Evolutionary conservation across 805 yeast genomes (phyloP).

Genomic region (Helenozyma baotianmanensis): DNA sequence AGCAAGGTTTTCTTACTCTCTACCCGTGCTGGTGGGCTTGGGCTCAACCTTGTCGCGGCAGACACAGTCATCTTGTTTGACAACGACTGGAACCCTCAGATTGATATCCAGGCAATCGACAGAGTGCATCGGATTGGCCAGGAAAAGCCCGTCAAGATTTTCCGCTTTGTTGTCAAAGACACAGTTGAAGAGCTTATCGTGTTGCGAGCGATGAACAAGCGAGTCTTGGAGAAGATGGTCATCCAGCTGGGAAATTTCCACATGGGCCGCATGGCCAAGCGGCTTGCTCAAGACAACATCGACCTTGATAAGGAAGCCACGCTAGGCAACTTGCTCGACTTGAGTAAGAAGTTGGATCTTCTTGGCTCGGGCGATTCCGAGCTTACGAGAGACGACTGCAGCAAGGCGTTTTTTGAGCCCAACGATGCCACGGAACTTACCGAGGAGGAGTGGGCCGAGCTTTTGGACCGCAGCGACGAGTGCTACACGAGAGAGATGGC

Average conservation of each 20-base stretch:
- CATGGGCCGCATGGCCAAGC: slow-evolving; percentile 18
- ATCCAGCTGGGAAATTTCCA: slow-evolving; percentile 36
- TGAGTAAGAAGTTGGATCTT: slow-evolving; percentile 8
- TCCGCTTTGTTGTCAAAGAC: slow-evolving; percentile 68
- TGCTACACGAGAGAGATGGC: slow-evolving; percentile 33
- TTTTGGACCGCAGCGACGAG: slow-evolving; percentile 43
- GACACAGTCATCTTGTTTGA: slow-evolving; percentile 89
- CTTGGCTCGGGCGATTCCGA: slow-evolving; percentile 12
- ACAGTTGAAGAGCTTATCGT: slow-evolving; percentile 83
- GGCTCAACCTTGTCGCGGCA: slow-evolving; percentile 79
- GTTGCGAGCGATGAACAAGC: slow-evolving; percentile 73
- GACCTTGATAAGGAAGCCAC: slow-evolving; percentile 9
- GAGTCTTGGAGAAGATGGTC: slow-evolving; percentile 72
- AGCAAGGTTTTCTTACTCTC: slow-evolving; percentile 64
- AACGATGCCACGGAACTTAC: slow-evolving; percentile 20
- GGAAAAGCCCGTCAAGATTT: slow-evolving; percentile 72
- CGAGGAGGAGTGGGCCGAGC: slow-evolving; percentile 42
- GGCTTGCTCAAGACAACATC: slow-evolving; percentile 20
- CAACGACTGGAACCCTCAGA: slow-evolving; percentile 97
- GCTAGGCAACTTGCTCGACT: slow-evolving; percentile 2
- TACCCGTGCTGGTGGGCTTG: slow-evolving; percentile 94
- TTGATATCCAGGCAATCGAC: slow-evolving; percentile 94
- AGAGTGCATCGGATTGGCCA: slow-evolving; percentile 95
- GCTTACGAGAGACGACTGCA: no score
- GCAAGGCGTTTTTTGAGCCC: no score